Evolutionary conservation across 2,329 filamentous ascomycete genomes (phyloP).

Genomic region (Talaromyces sp.): DNA sequence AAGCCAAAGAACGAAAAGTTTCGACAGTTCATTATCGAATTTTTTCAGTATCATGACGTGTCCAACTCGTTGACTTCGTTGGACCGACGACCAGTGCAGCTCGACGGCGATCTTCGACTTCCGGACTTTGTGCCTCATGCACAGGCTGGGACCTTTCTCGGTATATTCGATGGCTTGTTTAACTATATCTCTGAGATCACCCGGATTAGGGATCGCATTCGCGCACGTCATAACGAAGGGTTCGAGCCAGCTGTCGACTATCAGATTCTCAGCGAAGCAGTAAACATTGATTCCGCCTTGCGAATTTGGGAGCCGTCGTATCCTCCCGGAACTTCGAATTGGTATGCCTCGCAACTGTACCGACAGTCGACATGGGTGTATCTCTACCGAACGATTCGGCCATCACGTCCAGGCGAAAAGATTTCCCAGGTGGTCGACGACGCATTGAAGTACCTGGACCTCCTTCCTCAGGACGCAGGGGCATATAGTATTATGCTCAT

Average conservation of each 20-base stretch:
- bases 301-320: conserved; percentile 66
- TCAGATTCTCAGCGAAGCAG: conserved; percentile 64
- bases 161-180: conserved; percentile 78
- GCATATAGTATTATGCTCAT: conserved; percentile 57
- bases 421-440: conserved; percentile 55
- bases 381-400: conserved; percentile 56
- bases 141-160: conserved; percentile 60
- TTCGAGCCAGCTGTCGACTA: conserved; percentile 69
- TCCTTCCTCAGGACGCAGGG: conserved; percentile 50
- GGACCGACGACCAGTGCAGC: conserved; percentile 49
- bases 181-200: conserved; percentile 74
- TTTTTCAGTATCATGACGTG: conserved; percentile 77
- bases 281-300: conserved; percentile 70
- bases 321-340: conserved; percentile 48
- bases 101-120: conserved; percentile 50
- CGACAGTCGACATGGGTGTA: conserved; percentile 61
- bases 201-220: conserved; percentile 67
- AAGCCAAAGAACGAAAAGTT: conserved; percentile 63
- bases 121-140: conserved; percentile 52
- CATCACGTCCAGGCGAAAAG: conserved; percentile 51
- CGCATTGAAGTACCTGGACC: conserved; percentile 52
- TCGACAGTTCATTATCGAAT: conserved; percentile 65
- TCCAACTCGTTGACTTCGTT: conserved; percentile 54
- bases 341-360: conserved; percentile 55
- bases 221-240: conserved; percentile 58